Evolutionary conservation across 2,329 filamentous ascomycete species (phyloP), one percentile per base, ranked within the genome.

Genomic region (Exophiala phaeomuriformis): DNA sequence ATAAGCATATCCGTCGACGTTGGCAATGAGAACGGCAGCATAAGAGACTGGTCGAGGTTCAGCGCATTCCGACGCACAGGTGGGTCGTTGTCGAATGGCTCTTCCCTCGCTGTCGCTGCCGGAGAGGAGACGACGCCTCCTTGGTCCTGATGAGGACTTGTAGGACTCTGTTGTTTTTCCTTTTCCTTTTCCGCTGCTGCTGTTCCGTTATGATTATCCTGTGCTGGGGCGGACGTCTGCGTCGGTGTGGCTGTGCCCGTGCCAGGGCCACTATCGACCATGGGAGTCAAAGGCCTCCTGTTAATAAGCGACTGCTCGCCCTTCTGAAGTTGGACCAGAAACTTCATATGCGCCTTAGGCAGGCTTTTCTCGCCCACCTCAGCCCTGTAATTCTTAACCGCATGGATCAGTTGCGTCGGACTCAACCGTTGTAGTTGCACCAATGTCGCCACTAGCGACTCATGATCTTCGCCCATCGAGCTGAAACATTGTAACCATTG

Each of bases 401-500:
- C 82, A 67, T 96, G 93, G 37, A 97, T 83, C 40, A 98, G 78
- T 68, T 98, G 93, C 65, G 90, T 87, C 0, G 90, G 86, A 29
- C 83, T 90, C 45, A 98, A 75, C 39, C 85, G 79, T 60, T 89
- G 90, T 39, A 98, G 77, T 68, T 97, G 93, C 65, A 95, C 85
- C 27, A 97, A 73, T 0, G 93, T 98, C 10, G 83, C 88, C 31
- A 95, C 83, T 10, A 98, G 78, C 2, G 89, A 88, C 65, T 95
- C 90, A 36, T 93, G 75, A 65, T 97, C 90, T 65, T 97, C 90
- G 3, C 84, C 89, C 3, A 97, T 78, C 0, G 90, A 95, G 1
- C 93, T 97, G 70, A 97, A 97, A 69, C 90, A 96, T 68, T 98
- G 93, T 35, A 98, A 76, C 93, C 93, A 98, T 70, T 98, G 93